Conservation (phyloP, 345 rosid genomes). For the Brassica juncea region DNA sequence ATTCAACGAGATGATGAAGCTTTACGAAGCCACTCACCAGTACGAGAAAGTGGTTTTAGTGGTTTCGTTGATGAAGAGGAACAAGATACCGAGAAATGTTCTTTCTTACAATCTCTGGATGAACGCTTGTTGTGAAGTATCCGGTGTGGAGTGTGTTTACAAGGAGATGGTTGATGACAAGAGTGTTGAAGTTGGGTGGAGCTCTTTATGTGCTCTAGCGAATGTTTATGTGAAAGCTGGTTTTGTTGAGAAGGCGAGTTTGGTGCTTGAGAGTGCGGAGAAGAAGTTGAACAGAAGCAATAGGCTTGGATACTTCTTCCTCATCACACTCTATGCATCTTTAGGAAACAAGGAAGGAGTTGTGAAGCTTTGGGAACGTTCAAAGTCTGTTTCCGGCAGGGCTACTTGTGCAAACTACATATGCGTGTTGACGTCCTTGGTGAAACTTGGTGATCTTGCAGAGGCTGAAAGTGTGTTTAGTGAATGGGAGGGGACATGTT, state of each 20-base stretch:
- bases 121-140: slow-evolving; percentile 43
- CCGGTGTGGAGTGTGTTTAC: slow-evolving; percentile 47
- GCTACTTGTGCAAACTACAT: slow-evolving; percentile 57
- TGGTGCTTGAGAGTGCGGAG: slow-evolving; percentile 50
- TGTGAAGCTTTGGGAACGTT: slow-evolving; percentile 49
- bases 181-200: slow-evolving; percentile 62
- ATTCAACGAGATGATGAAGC: slow-evolving; percentile 72
- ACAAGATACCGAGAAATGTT: slow-evolving; percentile 52
- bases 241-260: slow-evolving; percentile 47
- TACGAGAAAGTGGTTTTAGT: slow-evolving; percentile 52
- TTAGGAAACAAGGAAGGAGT: slow-evolving; percentile 50
- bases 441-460: slow-evolving; percentile 46
- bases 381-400: slow-evolving; percentile 49
- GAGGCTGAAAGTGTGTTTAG: slow-evolving; percentile 48
- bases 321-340: slow-evolving; percentile 48
- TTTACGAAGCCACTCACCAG: slow-evolving; percentile 46
- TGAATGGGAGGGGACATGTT: slow-evolving; percentile 54
- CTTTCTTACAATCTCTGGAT: slow-evolving; percentile 73
- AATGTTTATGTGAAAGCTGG: slow-evolving; percentile 54
- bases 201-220: slow-evolving; percentile 52
- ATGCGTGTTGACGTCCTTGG: slow-evolving; percentile 50
- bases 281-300: slow-evolving; percentile 45
- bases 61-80: slow-evolving; percentile 52
- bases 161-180: slow-evolving; percentile 53
- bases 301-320: slow-evolving; percentile 55